phyloP scores from a whole-genome alignment of 352 stramenopile species.

The Phytophthora sojae region DNA sequence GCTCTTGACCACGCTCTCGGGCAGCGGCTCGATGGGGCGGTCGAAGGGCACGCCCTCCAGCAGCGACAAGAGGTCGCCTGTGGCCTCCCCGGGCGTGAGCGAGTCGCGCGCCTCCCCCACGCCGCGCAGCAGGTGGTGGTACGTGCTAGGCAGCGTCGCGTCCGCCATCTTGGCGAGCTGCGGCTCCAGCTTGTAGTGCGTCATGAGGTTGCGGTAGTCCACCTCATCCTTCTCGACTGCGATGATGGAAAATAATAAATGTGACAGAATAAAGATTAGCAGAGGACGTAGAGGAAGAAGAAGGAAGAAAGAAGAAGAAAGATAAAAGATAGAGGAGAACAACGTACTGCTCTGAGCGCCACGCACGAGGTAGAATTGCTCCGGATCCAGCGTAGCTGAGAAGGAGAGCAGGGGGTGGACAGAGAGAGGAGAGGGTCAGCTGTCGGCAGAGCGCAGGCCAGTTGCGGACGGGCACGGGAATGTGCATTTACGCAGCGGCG shows the following conservation, averaged over 20 bases:
- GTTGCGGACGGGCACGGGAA: not conserved
- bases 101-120: conserved; percentile 61
- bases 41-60: conserved; percentile 82
- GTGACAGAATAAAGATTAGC: conserved; percentile 6
- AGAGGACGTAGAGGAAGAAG: not conserved
- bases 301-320: not conserved
- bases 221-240: conserved; percentile 70
- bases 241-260: not conserved
- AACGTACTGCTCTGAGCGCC: conserved; percentile 65
- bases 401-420: not conserved
- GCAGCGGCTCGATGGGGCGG: conserved; percentile 76
- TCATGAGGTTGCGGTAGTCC: conserved; percentile 68
- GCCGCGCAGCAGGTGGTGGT: conserved; percentile 76
- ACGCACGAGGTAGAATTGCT: conserved; percentile 68
- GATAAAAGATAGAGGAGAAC: not conserved
- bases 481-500: not conserved
- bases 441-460: not conserved
- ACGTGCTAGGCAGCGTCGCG: conserved; percentile 66
- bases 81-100: conserved; percentile 41
- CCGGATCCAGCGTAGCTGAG: conserved; percentile 42
- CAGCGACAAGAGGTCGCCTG: conserved; percentile 65
- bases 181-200: conserved; percentile 71
- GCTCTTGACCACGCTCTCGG: conserved; percentile 76
- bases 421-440: conserved; percentile 10
- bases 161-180: conserved; percentile 69